Base-by-base conservation (phyloP, 1,139 yeast species). In the Candida sp. region DNA sequence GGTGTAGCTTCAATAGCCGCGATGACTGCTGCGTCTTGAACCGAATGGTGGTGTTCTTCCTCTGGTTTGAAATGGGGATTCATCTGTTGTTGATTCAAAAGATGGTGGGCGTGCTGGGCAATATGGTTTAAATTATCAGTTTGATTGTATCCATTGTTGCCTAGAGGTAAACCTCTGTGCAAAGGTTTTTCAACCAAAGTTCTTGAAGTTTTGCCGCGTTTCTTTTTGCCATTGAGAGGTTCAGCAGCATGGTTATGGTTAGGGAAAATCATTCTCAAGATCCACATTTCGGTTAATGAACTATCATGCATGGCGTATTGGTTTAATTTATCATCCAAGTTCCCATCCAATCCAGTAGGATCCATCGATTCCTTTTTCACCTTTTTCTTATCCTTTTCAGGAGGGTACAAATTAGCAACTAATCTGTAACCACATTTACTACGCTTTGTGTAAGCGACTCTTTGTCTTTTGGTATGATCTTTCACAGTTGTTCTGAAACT, bases 401-500 rank as follows among this genome's bases (percentile, higher is more conserved):
- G 66, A 6, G 75, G 74, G 47, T 70, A 70, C 43, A 73, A 65
- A 57, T 74, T 74, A 41, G 79, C 79, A 15, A 73, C 78, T 48
- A 74, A 61, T 44, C 78, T 56, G 58, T 72, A 74, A 21, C 75
- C 77, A 58, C 79, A 74, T 58, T 74, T 74, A 56, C 68, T 69
- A 51, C 79, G 60, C 55, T 74, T 74, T 47, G 79, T 73, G 58
- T 73, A 74, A n/a, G 78, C 79, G 23, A 73, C 76, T 51, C 79
- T 57, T 53, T 74, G 78, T 58, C 79, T 63, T 58, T 71, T 71
- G 38, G 70, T 52, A 11, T 75, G 64, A 48, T 73, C 78, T 57
- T 73, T 73, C 42, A 74, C 79, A 2, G 79, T 74, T 38, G 79
- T 74, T 55, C 79, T 61, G 52, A 73, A 74, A 22, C 68, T 61